Conservation (phyloP, 2,329 filamentous ascomycete genomes). For the Sordariomycetes sp. region DNA sequence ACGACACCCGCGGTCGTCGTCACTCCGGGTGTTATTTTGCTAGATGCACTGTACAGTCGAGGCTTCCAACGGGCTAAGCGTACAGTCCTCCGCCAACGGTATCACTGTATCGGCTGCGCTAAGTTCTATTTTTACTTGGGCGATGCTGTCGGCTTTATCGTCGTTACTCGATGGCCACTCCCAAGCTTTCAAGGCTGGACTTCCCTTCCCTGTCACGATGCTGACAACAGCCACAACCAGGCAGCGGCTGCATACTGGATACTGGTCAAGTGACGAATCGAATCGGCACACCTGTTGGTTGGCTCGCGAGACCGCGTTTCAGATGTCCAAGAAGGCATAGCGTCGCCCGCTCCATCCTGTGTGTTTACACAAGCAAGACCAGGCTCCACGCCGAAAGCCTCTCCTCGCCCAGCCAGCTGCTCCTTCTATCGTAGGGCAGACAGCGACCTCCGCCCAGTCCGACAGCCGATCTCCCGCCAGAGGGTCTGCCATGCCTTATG, state of each 20-base stretch:
- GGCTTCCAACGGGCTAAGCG: not conserved
- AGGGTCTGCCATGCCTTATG: not conserved
- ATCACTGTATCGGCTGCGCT: not conserved
- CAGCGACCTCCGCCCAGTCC: not conserved
- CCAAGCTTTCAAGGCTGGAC: not conserved
- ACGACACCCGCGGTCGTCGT: not conserved
- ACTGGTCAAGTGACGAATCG: not conserved
- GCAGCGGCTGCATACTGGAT: not conserved
- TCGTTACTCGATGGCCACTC: not conserved
- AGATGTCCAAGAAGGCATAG: not conserved
- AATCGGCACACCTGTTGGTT: not conserved
- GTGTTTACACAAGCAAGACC: not conserved
- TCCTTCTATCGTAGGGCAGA: too few relatives aligned
- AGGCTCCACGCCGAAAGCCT: not conserved
- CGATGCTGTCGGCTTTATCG: not conserved
- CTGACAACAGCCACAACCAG: not conserved
- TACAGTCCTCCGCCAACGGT: not conserved
- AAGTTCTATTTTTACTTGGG: not conserved
- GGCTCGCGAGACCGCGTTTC: not conserved
- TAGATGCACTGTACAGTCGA: not conserved
- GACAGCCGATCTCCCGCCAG: not conserved
- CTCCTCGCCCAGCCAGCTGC: not conserved
- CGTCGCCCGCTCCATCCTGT: not conserved
- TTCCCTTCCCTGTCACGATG: not conserved
- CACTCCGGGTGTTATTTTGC: not conserved